phyloP scores from a whole-genome alignment of 208 protist species.

The Wallacemonas sp. region DNA sequence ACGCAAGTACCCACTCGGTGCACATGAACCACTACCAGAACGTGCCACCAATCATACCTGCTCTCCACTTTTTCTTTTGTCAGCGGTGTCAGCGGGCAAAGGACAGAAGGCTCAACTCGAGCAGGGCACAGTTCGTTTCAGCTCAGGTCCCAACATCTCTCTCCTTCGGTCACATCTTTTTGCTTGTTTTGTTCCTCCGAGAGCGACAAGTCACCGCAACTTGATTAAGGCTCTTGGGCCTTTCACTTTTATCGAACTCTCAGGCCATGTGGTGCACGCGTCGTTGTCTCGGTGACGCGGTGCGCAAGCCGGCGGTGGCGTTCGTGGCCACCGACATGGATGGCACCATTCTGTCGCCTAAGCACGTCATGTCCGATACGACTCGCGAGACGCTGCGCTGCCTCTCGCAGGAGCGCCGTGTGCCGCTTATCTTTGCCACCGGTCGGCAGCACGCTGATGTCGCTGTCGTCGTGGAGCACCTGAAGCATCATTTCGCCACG shows the following conservation, averaged over 20 bases:
- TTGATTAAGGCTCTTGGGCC: too few relatives aligned
- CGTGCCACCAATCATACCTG: too few relatives aligned
- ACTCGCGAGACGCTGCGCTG: slow-evolving; percentile 19
- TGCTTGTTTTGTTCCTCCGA: too few relatives aligned
- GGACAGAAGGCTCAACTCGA: too few relatives aligned
- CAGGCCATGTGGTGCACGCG: neutral
- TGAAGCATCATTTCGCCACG: neutral
- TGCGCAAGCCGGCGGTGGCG: slow-evolving; percentile 7
- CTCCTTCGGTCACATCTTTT: too few relatives aligned
- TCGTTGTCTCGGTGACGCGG: neutral
- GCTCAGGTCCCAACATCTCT: too few relatives aligned
- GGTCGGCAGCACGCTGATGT: slow-evolving; percentile 49
- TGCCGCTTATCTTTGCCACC: slow-evolving; percentile 48
- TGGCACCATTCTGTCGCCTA: slow-evolving; percentile 36
- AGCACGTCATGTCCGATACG: slow-evolving; percentile 25
- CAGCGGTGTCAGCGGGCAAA: too few relatives aligned
- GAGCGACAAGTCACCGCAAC: too few relatives aligned
- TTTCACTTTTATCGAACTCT: neutral
- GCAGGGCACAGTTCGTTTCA: too few relatives aligned
- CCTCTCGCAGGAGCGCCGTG: slow-evolving; percentile 8
- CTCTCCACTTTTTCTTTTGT: too few relatives aligned
- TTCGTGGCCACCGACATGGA: slow-evolving; percentile 49
- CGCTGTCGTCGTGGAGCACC: slow-evolving; percentile 2
- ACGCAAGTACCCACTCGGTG: too few relatives aligned
- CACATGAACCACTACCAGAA: too few relatives aligned